Evolutionary conservation across 2,329 filamentous ascomycete genomes (phyloP), one percentile per base, ranked within the genome.

Genomic region (Biscogniauxia marginata): DNA sequence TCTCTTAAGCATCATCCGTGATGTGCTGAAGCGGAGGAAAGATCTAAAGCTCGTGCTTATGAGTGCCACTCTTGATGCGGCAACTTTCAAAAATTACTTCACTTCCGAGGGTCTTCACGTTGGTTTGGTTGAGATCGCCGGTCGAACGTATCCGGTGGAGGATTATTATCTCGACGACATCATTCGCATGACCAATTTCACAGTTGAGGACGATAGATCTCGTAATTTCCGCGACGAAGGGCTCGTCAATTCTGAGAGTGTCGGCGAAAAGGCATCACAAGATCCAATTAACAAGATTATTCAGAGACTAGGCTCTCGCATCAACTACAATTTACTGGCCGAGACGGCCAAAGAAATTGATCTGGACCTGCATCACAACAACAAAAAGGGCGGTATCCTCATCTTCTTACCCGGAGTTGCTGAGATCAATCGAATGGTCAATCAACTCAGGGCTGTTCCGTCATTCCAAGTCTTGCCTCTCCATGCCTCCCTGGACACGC

Each of bases 61-160:
- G 95, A 96, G 91, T 73, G 93, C 93, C 1, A 99, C 93, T 0
- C 84, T 98, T 3, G 93, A 99, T 73, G 92, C 93, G 1, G 83
- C 86, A 0, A 86, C 92, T 0, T 98, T 98, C 72, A 86, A 86
- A 62, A 77, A 85, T 54, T 98, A 98, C 73, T 98, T 98, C 75
- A 84, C 82, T 5, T 82, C 82, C 1, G 83, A 86, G 51, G 83
- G 83, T 1, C 70, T 84, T 11, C 81, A 79, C 4, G 93, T 98
- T 24, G 91, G 90, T 7, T 78, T 86, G 57, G 88, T 98, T 8
- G 88, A 96, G 70, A 97, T 98, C 62, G 83, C 89, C 49, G 93
- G 95, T 1, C 82, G 93, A 54, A 98, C 93, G 4, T 93, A 89
- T 70, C 93, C 93, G 0, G 93, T 99, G 1, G 82, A 90, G 49